Evolutionary conservation across 495 filamentous ascomycete genomes (phyloP).

Genomic region (Xanthoparmelia taractica): DNA sequence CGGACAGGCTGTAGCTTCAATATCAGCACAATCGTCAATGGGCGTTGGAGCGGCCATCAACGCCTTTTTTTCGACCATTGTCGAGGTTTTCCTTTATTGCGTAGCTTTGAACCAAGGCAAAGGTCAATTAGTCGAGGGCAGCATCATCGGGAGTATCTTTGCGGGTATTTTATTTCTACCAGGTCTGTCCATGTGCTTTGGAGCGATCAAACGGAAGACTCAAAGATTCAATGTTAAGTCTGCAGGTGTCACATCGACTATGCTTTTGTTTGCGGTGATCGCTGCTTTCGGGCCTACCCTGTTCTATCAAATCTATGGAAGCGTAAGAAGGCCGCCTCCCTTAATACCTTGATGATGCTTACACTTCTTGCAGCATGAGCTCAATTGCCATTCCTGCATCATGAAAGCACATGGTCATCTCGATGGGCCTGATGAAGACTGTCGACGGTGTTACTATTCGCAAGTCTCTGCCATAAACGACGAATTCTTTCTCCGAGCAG

Average conservation of each 20-base stretch:
- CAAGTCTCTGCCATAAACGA: constrained; percentile 81
- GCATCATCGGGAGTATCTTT: constrained; percentile 95
- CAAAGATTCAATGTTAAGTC: constrained; percentile 98
- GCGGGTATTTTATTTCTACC: constrained; percentile 93
- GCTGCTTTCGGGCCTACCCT: constrained; percentile 94
- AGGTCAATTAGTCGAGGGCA: constrained; percentile 86
- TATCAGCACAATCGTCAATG: constrained; percentile 99
- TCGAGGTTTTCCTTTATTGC: constrained; percentile 97
- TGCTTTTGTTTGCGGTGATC: constrained; percentile 94
- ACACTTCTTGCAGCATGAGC: constrained; percentile 61
- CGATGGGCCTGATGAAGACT: constrained; percentile 51
- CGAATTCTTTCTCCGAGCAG: constrained; percentile 78
- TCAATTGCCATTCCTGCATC: constrained; percentile 76
- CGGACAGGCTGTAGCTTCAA: constrained; percentile 97
- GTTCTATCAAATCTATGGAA: constrained; percentile 99
- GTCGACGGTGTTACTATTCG: constrained; percentile 86
- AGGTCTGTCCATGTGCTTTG: constrained; percentile 98
- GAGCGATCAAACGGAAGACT: constrained; percentile 94
- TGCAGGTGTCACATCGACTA: constrained; percentile 94
- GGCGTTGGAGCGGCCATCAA: constrained; percentile 97
- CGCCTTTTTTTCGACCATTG: constrained; percentile 97
- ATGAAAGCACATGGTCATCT: constrained; percentile 30
- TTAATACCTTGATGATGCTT: constrained; percentile 24
- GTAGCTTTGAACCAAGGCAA: constrained; percentile 91
- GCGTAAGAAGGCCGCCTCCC: constrained; percentile 46